Base-by-base conservation (phyloP, 257 asterid genomes). In the Ballota nigra region DNA sequence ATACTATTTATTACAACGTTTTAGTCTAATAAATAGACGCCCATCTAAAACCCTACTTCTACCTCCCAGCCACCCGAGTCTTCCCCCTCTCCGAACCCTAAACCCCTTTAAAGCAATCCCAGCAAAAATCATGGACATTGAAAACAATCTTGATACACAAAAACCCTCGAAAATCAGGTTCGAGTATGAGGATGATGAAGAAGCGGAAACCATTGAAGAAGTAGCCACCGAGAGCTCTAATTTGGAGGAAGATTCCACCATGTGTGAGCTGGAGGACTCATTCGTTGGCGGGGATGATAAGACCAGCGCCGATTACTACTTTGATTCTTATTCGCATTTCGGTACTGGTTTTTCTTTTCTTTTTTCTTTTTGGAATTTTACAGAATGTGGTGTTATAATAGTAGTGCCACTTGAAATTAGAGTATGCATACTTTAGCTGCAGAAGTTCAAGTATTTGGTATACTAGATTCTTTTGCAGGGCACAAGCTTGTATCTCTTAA, bases 251-350 rank as follows among this genome's bases (percentile, higher is more conserved):
- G 97, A 93, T 73, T 69, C 85, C 43, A 43, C 87, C 80, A 89
- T 91, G 93, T 78, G 80, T 72, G 92, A 87, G 71, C 87, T 83
- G 34, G 92, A 84, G 49, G 83, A 58, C 26, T 77, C 88, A 3
- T 20, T 34, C 16, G 60, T 29, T 43, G 77, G 65, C 18, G 89
- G 82, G 26, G 88, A 80, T 56, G 89, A 89, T 61, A 91, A 89
- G 82, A 94, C 99, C 71, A 89, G 98, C 81, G 96, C 97, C 22
- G 99, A 94, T 74, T 94, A 94, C 81, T 94, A 91, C 86, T 94
- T 94, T 74, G 98, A 95, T 68, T 95, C 99, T 18, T 95, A 95
- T 79, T 89, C 98, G 5, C 99, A 95, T 69, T 95, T 95, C 53
- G 99, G 99, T 94, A 79, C 70, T 51, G 51, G 13, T 22, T 41